Evolutionary conservation across 192 early-diverging fungal genomes (phyloP).

Genomic region (Coemansia sp.): DNA sequence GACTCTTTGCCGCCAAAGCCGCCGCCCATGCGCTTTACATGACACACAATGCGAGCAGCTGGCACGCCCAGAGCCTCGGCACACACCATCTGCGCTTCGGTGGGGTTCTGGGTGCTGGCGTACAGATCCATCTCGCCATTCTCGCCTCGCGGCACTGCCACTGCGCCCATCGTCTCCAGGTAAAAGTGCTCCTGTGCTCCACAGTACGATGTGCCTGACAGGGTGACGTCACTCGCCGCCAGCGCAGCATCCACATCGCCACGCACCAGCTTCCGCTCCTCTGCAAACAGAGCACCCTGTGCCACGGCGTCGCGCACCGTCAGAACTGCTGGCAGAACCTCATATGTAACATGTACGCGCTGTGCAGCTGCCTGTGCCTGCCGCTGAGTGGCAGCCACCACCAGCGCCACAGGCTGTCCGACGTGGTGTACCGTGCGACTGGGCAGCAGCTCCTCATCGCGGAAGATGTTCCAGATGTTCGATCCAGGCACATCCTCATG

Average conservation of each 20-base stretch:
- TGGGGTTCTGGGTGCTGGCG: slow-evolving; percentile 76
- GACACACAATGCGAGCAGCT: slow-evolving; percentile 67
- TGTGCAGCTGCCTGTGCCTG: slow-evolving; percentile 70
- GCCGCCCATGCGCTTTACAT: slow-evolving; percentile 84
- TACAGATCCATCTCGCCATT: slow-evolving; percentile 81
- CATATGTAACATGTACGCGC: slow-evolving; percentile 71
- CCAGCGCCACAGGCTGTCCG: slow-evolving; percentile 78
- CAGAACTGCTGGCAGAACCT: slow-evolving; percentile 67
- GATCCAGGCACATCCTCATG: slow-evolving; percentile 69
- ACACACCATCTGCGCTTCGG: slow-evolving; percentile 68
- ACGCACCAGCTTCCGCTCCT: slow-evolving; percentile 56
- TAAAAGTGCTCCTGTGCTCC: slow-evolving; percentile 85
- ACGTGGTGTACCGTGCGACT: slow-evolving; percentile 62
- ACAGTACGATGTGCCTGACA: slow-evolving; percentile 60
- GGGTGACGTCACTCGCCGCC: slow-evolving; percentile 51
- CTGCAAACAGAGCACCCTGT: slow-evolving; percentile 60
- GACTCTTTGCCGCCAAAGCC: slow-evolving; percentile 84
- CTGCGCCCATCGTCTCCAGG: slow-evolving; percentile 71
- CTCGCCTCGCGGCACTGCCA: slow-evolving; percentile 72
- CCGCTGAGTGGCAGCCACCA: slow-evolving; percentile 68
- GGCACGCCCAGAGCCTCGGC: slow-evolving; percentile 74
- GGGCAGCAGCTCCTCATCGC: slow-evolving; percentile 84
- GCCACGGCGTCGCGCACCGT: slow-evolving; percentile 81
- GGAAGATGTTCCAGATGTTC: slow-evolving; percentile 59
- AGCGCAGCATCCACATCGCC: slow-evolving; percentile 67